Percentiles rank a stretch among this genome's conserved stretches.
Conservation (phyloP, 192 early-diverging fungal species). For the Rhizophlyctis rosea region DNA sequence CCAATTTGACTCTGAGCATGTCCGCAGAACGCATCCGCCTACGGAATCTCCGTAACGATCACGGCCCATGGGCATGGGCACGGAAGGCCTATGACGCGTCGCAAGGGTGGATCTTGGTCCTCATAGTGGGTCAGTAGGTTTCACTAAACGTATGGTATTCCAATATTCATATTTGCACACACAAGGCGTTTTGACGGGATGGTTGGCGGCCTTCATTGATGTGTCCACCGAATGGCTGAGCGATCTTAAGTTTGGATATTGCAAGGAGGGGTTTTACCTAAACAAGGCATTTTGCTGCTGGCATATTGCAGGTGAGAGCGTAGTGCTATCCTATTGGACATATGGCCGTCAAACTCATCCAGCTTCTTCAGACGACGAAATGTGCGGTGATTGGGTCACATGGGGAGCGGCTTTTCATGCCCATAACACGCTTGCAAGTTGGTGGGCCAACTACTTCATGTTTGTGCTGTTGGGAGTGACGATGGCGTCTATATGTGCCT, state of each 20-base stretch:
- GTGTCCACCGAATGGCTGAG: conserved; percentile 42
- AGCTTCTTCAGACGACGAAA: not conserved
- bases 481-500: conserved; percentile 35
- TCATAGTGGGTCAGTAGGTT: conserved; percentile 30
- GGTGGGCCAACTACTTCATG: conserved; percentile 30
- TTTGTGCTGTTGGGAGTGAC: conserved; percentile 31
- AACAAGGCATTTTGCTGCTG: conserved; percentile 52
- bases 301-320: conserved; percentile 28
- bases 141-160: not conserved
- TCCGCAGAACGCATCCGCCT: conserved; percentile 24
- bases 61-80: conserved; percentile 8
- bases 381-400: conserved; percentile 36
- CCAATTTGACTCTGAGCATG: not conserved
- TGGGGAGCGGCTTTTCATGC: conserved; percentile 28
- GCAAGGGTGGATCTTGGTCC: conserved; percentile 47
- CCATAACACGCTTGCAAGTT: conserved; percentile 6
- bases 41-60: conserved; percentile 13
- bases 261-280: conserved; percentile 45
- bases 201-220: conserved; percentile 49
- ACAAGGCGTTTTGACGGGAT: conserved; percentile 35
- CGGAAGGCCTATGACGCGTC: conserved; percentile 20
- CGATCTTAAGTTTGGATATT: conserved; percentile 48
- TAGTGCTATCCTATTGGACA: not conserved
- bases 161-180: not conserved
- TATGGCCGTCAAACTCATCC: not conserved